phyloP scores from a whole-genome alignment of 345 rosid species.

The Leavenworthia alabamica region DNA sequence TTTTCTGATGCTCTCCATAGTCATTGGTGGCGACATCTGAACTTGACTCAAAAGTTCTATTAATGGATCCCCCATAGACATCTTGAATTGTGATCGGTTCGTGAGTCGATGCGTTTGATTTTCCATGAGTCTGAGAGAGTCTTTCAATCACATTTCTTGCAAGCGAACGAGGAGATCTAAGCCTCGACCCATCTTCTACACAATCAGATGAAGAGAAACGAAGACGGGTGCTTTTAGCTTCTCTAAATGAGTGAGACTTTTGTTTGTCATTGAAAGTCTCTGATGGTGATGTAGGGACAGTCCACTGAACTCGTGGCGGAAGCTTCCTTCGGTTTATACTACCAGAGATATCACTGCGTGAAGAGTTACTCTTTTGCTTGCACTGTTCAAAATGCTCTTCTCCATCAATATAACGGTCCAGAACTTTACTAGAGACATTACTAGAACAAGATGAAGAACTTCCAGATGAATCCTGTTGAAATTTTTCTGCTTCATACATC shows the following conservation, averaged over 20 bases:
- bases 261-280: constrained; percentile 40
- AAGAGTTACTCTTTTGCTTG: constrained; percentile 39
- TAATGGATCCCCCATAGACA: constrained; percentile 51
- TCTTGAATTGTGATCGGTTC: constrained; percentile 79
- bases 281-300: constrained; percentile 66
- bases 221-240: constrained; percentile 44
- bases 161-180: constrained; percentile 69
- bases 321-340: constrained; percentile 42
- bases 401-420: constrained; percentile 92
- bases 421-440: constrained; percentile 64
- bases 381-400: constrained; percentile 67
- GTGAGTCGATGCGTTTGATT: constrained; percentile 41
- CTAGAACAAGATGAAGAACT: constrained; percentile 65
- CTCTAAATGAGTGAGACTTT: constrained; percentile 71
- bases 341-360: constrained; percentile 38
- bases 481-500: constrained; percentile 36
- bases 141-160: constrained; percentile 87
- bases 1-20: constrained; percentile 32
- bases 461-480: constrained; percentile 52
- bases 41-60: constrained; percentile 39
- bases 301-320: constrained; percentile 60
- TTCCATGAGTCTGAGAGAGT: constrained; percentile 56
- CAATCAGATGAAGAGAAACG: constrained; percentile 50
- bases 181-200: constrained; percentile 55
- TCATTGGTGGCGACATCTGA: constrained; percentile 38